A percentile compares a stretch with the other conserved stretches of the same genome.
These are phyloP conservation scores for Aspergillus jensenii DNA, from an alignment of 2,329 filamentous ascomycete species.

Conservation along the genomic window DNA sequence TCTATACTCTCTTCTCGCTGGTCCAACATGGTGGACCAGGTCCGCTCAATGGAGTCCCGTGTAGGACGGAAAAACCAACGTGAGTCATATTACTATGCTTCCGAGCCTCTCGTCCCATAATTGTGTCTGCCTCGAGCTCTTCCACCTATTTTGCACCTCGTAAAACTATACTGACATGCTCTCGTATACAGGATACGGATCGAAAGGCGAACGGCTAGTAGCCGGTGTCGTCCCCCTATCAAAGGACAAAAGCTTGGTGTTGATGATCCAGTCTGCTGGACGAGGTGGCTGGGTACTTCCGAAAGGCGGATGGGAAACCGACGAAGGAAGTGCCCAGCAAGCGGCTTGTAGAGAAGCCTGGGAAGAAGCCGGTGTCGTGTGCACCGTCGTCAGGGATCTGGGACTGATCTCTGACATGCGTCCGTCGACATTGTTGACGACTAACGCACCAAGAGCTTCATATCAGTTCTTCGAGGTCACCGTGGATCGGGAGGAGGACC, in stretches of 20 bases:
- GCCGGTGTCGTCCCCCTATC: constrained; percentile 92
- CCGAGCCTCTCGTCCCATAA: not conserved
- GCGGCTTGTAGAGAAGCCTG: constrained; percentile 88
- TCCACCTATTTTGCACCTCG: not conserved
- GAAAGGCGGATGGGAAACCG: constrained; percentile 96
- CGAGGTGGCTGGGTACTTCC: constrained; percentile 94
- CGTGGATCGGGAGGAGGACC: constrained; percentile 79
- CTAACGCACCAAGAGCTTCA: constrained; percentile 65
- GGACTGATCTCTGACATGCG: constrained; percentile 83
- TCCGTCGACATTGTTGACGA: constrained; percentile 51
- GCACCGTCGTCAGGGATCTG: constrained; percentile 80
- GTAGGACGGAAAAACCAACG: constrained; percentile 51
- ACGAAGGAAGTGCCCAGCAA: constrained; percentile 83
- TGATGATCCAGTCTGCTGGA: constrained; percentile 89
- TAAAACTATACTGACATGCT: constrained; percentile 21
- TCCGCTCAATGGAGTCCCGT: constrained; percentile 48
- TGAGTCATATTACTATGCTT: constrained; percentile 33
- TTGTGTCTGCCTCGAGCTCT: not conserved
- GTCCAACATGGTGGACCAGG: constrained; percentile 40
- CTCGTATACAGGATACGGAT: constrained; percentile 71
- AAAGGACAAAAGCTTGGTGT: constrained; percentile 78
- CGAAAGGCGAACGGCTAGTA: constrained; percentile 89
- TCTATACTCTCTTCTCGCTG: constrained; percentile 12
- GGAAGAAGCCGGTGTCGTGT: constrained; percentile 94
- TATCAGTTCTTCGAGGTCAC: constrained; percentile 71